Evolutionary conservation across 2,329 filamentous ascomycete genomes (phyloP).

Genomic region (Cordyceps cateniannulata): DNA sequence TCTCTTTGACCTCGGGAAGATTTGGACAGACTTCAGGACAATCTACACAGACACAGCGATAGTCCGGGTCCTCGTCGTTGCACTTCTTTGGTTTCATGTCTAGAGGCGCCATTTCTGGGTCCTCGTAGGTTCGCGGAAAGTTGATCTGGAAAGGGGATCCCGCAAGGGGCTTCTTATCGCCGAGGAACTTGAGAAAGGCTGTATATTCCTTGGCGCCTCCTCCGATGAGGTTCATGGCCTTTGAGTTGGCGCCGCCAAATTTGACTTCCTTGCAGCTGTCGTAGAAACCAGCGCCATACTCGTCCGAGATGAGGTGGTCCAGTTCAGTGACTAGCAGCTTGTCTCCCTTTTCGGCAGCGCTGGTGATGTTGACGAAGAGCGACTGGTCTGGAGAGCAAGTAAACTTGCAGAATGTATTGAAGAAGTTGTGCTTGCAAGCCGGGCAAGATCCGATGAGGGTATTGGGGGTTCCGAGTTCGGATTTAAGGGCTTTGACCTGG

Average conservation of each 20-base stretch:
- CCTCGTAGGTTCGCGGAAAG: conserved; percentile 60
- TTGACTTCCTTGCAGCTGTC: conserved; percentile 99
- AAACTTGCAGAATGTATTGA: conserved; percentile 96
- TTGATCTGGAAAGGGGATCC: conserved; percentile 99
- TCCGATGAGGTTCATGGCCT: conserved; percentile 92
- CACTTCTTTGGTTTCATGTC: conserved; percentile 75
- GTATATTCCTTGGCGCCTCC: conserved; percentile 89
- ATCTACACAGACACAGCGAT: conserved; percentile 88
- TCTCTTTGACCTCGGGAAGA: conserved; percentile 66
- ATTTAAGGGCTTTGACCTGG: conserved; percentile 71
- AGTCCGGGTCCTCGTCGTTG: conserved; percentile 80
- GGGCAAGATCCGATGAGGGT: conserved; percentile 89
- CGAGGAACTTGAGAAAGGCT: conserved; percentile 82
- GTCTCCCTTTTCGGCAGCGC: conserved; percentile 54
- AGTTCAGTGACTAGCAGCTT: conserved; percentile 71
- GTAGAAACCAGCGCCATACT: conserved; percentile 84
- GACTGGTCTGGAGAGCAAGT: conserved; percentile 97
- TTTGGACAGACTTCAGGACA: conserved; percentile 80
- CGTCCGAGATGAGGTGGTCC: conserved; percentile 78
- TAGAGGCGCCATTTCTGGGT: conserved; percentile 64
- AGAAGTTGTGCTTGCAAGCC: conserved; percentile 97
- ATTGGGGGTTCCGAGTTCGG: conserved; percentile 79
- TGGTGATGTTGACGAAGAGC: conserved; percentile 87
- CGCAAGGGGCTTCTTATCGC: conserved; percentile 74
- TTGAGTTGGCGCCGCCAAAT: conserved; percentile 87